Base-by-base conservation (phyloP, 208 protist genomes). In the Trypanosoma avium region DNA sequence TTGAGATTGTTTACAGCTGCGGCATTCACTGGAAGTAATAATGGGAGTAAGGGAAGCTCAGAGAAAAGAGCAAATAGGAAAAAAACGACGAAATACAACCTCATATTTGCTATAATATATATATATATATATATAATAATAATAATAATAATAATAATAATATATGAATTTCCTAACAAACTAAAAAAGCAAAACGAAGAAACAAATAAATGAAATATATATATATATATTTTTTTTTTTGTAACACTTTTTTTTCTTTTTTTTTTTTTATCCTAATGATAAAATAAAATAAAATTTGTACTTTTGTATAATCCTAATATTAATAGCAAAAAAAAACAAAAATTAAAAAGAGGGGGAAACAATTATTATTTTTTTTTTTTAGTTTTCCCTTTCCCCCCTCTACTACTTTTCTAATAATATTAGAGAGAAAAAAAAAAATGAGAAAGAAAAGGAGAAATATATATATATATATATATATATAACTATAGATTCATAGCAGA, bases 131-230 rank as follows among this genome's bases (percentile, higher is more conserved):
- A 49, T 4, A 24, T 4, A 24, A 7, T 9, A 27, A 24, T 49
- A 49, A 27, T 22, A 43, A 52, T 32, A 57, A 57, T 21, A 57
- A 57, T 57, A 57, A 21, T 38, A 10, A 35, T 24, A 22, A 48
- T 36, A 9, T 17, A n/a, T n/a, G n/a, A n/a, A n/a, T n/a, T n/a
- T n/a, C n/a, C n/a, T 15, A 27, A 36, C 17, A 38, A 38, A 17
- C 32, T 4, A 17, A 17, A 33, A 15, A 19, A 43, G 17, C 8
- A 13, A 1, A 26, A 36, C 15, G 12, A 36, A 43, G 2, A 13
- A 22, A 9, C 42, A 32, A n/a, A 24, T 42, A 5, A 9, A 30
- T 22, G 47, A 52, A 4, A 38, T 38, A 38, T 38, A 38, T 38
- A 38, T 38, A 38, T 38, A 38, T 38, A 38, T 48, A 21, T 15